Evolutionary conservation across 495 filamentous ascomycete species (phyloP).

Genomic region (Aspergillus conjunctus): DNA sequence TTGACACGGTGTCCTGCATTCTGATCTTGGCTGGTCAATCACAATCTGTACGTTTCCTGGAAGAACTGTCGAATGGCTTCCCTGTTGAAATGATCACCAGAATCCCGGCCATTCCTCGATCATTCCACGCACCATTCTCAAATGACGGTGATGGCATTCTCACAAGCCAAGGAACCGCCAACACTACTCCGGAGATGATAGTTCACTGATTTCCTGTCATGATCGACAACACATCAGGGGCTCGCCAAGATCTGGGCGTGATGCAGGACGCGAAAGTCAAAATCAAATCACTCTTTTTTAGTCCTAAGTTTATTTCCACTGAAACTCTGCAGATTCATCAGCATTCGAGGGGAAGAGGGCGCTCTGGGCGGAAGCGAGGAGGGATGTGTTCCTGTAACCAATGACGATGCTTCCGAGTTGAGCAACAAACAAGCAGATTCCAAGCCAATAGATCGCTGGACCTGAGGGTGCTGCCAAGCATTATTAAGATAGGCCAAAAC

Average conservation of each 20-base stretch:
- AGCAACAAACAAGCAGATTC: slow-evolving; percentile 4
- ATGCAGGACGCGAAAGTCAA: slow-evolving; percentile 11
- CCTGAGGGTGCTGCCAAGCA: slow-evolving; percentile 1
- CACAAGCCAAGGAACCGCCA: background rate
- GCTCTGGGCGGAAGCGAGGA: background rate
- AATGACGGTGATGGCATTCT: too few species aligned
- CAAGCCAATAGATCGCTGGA: slow-evolving; percentile 3
- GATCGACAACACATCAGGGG: slow-evolving; percentile 16
- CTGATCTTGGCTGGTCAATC: background rate
- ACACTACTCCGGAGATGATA: too few species aligned
- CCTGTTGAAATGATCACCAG: background rate
- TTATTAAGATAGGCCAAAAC: background rate
- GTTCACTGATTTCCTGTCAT: background rate
- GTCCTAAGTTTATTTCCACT: background rate
- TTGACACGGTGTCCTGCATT: background rate
- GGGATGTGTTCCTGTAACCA: background rate
- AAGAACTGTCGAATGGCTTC: background rate
- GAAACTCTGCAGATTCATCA: slow-evolving; percentile 11
- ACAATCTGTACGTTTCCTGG: too few species aligned
- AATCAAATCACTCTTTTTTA: background rate
- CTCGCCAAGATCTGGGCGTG: slow-evolving; percentile 8
- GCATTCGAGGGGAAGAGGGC: background rate
- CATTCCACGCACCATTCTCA: too few species aligned
- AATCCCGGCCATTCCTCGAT: too few species aligned
- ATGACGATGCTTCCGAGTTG: background rate